Base-by-base conservation (phyloP, 2,329 filamentous ascomycete genomes). In the Sarocladiaceae sp. region DNA sequence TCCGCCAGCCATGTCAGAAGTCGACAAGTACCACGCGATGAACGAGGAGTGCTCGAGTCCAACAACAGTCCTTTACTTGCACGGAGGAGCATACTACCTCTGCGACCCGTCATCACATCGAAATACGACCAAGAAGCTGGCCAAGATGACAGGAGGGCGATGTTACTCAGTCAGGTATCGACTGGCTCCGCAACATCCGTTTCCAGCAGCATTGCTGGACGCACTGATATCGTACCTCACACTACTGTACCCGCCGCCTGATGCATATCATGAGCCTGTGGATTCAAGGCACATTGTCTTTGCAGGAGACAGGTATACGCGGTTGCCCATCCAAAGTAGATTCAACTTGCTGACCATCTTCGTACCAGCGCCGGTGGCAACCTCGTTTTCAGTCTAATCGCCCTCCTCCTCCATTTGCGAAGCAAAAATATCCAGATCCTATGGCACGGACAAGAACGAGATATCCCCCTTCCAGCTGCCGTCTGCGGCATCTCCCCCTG, bases 91-190 rank as follows among this genome's bases (percentile, higher is more conserved):
- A 3, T 85, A 84, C 64, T 88, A 72, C 51, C 72, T 88, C 21
- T 73, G 83, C 55, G 86, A 90, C 53, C 85, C 86, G 13, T 63
- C 72, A 1, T 81, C 79, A 0, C 82, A 88, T 55, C 76, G 87
- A 3, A 59, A 67, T 0, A 63, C 73, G 1, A 73, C 71, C 15
- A 76, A 75, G 47, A 76, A 72, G 43, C 65, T 91, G 12, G 83
- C 85, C 18, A 80, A 82, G 56, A 59, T 81, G 46, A 83, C 78
- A 0, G 74, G 76, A 19, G 85, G 85, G 2, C 73, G 83, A 6
- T 80, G 80, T 31, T 85, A 86, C 63, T 82, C 76, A 23, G 80
- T 90, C 4, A 75, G 84, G 3, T 91, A 91, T 62, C 73, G 87
- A 5, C 73, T 93, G 3, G 78, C 84, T 11, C 87, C 87, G 0